Evolutionary conservation across 208 protist genomes (phyloP), one percentile per base, ranked within the genome.

Genomic region (Acanthamoeba triangularis): DNA sequence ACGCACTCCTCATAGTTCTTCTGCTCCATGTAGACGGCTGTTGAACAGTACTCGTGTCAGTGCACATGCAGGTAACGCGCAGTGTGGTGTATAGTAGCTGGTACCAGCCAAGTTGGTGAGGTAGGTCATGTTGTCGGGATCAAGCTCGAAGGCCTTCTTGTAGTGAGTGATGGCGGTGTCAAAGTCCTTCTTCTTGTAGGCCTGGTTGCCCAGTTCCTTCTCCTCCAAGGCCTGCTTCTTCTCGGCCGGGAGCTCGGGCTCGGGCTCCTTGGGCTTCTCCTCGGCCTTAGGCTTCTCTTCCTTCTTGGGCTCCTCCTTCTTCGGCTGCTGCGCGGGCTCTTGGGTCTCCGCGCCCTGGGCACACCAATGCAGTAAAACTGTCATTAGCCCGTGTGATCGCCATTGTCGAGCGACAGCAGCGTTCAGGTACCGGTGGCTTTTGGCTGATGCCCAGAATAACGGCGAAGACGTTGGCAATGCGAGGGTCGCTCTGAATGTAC

Each of bases 131-230:
- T 97, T 96, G 20, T 90, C 69, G 35, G 96, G 96, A 28, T 96
- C 82, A 28, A 96, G 37, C 28, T 97, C 95, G 11, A 87, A 63
- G 7, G 97, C 97, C 87, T 97, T 95, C 30, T n/a, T 97, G 94
- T 98, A 98, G 91, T 97, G 96, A 3, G 2, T 59, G 44, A 98
- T 61, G 37, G 97, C 97, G 11, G 97, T 98, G 93, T 98, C 99
- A 95, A 99, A 99, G 91, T 99, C 96, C 95, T 98, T 98, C 65
- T 98, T 98, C 95, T 99, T 98, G 98, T 99, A 99, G 23, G 98
- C 96, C 92, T 98, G 98, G 97, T 99, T 99, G 35, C 99, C 99
- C 95, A 99, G 97, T 95, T 99, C 98, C 96, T 99, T 97, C 30
- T 94, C 94, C 44, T 95, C 94, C 23, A 91, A 25, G 6, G 94